Percentiles rank a stretch among this genome's conserved stretches.
Evolutionary conservation across 805 yeast species (phyloP).

Genomic region (Candida jianshihensis): DNA sequence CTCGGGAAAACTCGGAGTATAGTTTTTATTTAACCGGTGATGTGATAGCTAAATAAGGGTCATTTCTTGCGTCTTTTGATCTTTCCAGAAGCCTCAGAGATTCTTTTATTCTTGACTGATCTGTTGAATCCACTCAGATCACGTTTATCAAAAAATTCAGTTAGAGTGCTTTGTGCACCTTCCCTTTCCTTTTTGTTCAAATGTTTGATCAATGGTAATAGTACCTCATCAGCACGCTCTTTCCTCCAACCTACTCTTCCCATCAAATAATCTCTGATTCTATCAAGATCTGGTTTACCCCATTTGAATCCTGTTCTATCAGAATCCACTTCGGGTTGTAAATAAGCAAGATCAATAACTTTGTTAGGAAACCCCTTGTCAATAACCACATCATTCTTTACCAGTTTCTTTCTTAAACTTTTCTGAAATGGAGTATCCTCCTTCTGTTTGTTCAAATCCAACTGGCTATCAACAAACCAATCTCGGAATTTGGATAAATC

Average conservation of each 20-base stretch:
- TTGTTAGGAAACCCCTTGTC: conserved; percentile 65
- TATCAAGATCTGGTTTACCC: conserved; percentile 87
- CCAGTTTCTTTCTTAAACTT: conserved; percentile 48
- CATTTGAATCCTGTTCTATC: conserved; percentile 76
- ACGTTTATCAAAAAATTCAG: conserved; percentile 64
- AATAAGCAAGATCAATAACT: conserved; percentile 66
- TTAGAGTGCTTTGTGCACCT: conserved; percentile 52
- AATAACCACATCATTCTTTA: conserved; percentile 47
- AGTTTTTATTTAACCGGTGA: no score
- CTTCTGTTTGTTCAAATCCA: conserved; percentile 31
- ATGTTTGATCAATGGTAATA: conserved; percentile 79
- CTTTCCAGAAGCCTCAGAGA: conserved; percentile 39
- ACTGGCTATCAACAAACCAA: conserved; percentile 37
- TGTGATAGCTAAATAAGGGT: not conserved
- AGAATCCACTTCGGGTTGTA: conserved; percentile 74
- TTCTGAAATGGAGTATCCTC: conserved; percentile 44
- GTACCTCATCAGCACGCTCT: conserved; percentile 68
- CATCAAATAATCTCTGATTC: conserved; percentile 62
- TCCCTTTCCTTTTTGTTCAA: conserved; percentile 56
- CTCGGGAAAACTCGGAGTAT: no score
- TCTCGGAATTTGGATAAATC: conserved; percentile 29
- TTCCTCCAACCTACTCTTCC: conserved; percentile 74
- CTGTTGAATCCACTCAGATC: conserved; percentile 37
- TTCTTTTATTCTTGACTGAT: conserved; percentile 50
- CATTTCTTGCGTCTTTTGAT: conserved; percentile 6